phyloP scores from a whole-genome alignment of 495 filamentous ascomycete genomes.

The Aspergillus affinis region DNA sequence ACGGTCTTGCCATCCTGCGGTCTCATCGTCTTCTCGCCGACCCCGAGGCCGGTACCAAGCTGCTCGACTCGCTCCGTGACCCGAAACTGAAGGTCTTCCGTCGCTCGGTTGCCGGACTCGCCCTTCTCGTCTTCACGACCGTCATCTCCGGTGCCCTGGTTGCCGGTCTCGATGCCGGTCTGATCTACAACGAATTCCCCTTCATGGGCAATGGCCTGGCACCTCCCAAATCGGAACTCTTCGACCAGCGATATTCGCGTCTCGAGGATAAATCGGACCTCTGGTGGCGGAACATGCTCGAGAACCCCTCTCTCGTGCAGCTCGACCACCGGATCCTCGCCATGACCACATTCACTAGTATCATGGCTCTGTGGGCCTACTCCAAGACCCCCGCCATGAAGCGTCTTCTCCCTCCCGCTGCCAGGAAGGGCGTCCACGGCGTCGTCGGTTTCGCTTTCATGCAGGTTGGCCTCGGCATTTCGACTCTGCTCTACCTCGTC shows the following conservation, averaged over 20 bases:
- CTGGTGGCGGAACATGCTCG: constrained; percentile 94
- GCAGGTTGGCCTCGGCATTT: constrained; percentile 84
- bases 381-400: constrained; percentile 60
- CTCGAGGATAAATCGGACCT: constrained; percentile 72
- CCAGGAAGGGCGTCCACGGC: constrained; percentile 70
- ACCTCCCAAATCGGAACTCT: constrained; percentile 80
- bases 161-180: constrained; percentile 88
- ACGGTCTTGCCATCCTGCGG: constrained; percentile 81
- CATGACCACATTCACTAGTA: constrained; percentile 79
- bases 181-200: constrained; percentile 98
- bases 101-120: constrained; percentile 67
- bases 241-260: constrained; percentile 81
- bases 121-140: constrained; percentile 78
- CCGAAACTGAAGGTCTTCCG: constrained; percentile 72
- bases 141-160: constrained; percentile 92
- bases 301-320: constrained; percentile 93
- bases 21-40: constrained; percentile 66
- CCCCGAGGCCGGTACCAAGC: constrained; percentile 53
- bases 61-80: constrained; percentile 57
- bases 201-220: constrained; percentile 83
- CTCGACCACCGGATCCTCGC: constrained; percentile 93
- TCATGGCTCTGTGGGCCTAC: constrained; percentile 77
- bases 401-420: constrained; percentile 61
- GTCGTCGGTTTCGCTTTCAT: constrained; percentile 78
- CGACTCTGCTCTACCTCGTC: constrained; percentile 88